These are phyloP conservation scores for Magnolia officinalis DNA, from an alignment of 164 flowering plant species.

Conservation along the genomic window DNA sequence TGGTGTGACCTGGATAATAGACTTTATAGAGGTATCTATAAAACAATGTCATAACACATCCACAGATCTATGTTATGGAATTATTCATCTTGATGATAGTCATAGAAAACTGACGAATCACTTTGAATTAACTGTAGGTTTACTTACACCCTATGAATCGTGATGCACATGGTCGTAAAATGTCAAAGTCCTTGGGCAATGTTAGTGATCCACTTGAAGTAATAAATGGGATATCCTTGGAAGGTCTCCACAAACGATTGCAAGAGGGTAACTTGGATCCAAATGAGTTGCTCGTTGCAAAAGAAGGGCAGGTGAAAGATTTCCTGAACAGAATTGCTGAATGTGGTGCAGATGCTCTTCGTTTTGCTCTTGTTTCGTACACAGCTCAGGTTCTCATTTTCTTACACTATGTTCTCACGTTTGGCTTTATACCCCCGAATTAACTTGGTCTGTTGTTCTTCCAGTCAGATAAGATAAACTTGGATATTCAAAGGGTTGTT, in stretches of 20 bases:
- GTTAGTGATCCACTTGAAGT: slow-evolving; percentile 95
- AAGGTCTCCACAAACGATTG: slow-evolving; percentile 78
- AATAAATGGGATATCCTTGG: slow-evolving; percentile 74
- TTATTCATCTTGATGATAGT: no score
- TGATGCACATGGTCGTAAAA: no score
- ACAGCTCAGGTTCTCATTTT: slow-evolving; percentile 76
- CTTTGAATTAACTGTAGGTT: no score
- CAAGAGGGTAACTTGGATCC: slow-evolving; percentile 86
- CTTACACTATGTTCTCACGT: background rate
- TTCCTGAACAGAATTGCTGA: slow-evolving; percentile 85
- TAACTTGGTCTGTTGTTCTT: slow-evolving; percentile 13
- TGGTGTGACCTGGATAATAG: no score
- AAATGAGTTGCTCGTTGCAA: slow-evolving; percentile 50
- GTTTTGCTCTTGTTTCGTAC: slow-evolving; percentile 74
- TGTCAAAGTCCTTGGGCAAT: slow-evolving; percentile 93
- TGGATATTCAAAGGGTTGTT: slow-evolving; percentile 91
- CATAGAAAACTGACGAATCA: no score
- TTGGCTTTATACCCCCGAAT: background rate
- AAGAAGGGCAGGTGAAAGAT: slow-evolving; percentile 74
- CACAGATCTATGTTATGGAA: no score
- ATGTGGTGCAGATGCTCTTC: slow-evolving; percentile 99
- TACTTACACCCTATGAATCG: no score
- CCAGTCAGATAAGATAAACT: slow-evolving; percentile 91
- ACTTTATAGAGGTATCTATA: no score
- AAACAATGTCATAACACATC: no score